These are phyloP conservation scores for Gloeophyllum trabeum DNA, from an alignment of 768 basidiomycete genomes.

Conservation along the genomic window DNA sequence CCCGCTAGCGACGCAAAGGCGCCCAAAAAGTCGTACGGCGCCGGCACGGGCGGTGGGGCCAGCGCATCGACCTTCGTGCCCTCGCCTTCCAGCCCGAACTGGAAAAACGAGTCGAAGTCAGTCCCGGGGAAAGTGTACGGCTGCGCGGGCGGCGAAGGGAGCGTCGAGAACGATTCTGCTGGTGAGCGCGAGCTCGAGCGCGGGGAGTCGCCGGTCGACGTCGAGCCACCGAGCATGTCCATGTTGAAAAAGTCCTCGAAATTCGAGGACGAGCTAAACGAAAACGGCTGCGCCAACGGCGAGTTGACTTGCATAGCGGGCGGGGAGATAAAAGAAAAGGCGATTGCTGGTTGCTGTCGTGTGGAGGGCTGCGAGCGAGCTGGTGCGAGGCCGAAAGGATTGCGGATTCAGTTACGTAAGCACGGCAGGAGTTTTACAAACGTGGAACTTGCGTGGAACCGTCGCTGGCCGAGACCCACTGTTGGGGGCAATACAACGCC, in stretches of 20 bases:
- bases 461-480: too few relatives aligned
- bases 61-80: slow-evolving; percentile 2
- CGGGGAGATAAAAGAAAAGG: too few relatives aligned
- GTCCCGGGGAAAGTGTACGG: slow-evolving; percentile 10
- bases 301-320: not conserved
- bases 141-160: slow-evolving; percentile 38
- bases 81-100: slow-evolving; percentile 35
- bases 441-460: too few relatives aligned
- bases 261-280: not conserved
- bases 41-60: slow-evolving; percentile 12
- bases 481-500: too few relatives aligned
- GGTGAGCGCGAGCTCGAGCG: slow-evolving; percentile 33
- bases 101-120: slow-evolving; percentile 25
- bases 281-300: not conserved
- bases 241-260: slow-evolving; percentile 10
- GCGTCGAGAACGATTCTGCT: slow-evolving; percentile 13
- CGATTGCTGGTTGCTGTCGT: too few relatives aligned
- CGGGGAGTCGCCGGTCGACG: slow-evolving; percentile 9
- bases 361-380: too few relatives aligned
- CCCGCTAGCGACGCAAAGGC: slow-evolving; percentile 5
- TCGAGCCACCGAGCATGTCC: slow-evolving; percentile 12
- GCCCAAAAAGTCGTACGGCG: slow-evolving; percentile 29
- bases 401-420: too few relatives aligned
- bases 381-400: too few relatives aligned
- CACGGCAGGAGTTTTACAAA: too few relatives aligned